Conservation (phyloP, 73 alveolate species). For the Breviolum minutum region DNA sequence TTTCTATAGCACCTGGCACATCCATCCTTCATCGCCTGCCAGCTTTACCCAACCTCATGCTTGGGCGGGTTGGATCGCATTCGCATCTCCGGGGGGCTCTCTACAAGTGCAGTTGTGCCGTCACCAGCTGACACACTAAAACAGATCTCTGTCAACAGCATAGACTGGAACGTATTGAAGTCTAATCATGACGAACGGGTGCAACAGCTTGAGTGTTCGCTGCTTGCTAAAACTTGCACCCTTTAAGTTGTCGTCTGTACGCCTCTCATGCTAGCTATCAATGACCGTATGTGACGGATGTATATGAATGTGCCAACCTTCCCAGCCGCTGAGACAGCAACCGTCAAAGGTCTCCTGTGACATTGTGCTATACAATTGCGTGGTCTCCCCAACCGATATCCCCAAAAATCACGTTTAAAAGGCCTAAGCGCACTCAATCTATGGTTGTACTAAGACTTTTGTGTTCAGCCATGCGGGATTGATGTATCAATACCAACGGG, state of each 20-base stretch:
- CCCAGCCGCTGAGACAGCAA: background rate
- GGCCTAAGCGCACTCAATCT: too few relatives aligned
- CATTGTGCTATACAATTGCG: too few relatives aligned
- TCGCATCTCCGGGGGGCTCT: background rate
- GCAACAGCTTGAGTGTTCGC: too few relatives aligned
- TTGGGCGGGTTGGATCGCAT: background rate
- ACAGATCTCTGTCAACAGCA: background rate
- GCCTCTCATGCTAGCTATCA: background rate
- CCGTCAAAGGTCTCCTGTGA: slow-evolving; percentile 66
- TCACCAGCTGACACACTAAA: background rate
- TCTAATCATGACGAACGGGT: too few relatives aligned
- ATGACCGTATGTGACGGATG: background rate
- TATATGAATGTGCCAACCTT: background rate
- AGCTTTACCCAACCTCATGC: slow-evolving; percentile 72
- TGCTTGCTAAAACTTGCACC: too few relatives aligned
- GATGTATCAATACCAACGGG: too few relatives aligned
- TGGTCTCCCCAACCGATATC: background rate
- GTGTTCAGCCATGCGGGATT: background rate
- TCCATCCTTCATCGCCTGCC: slow-evolving; percentile 82
- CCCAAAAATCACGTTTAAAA: too few relatives aligned
- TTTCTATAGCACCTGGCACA: slow-evolving; percentile 18
- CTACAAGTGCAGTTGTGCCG: too few relatives aligned
- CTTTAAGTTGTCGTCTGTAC: too few relatives aligned
- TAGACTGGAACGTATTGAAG: too few relatives aligned
- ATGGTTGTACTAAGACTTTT: too few relatives aligned